Conservation (phyloP, 1,139 yeast species). For the Saccharomyces hybrid region DNA sequence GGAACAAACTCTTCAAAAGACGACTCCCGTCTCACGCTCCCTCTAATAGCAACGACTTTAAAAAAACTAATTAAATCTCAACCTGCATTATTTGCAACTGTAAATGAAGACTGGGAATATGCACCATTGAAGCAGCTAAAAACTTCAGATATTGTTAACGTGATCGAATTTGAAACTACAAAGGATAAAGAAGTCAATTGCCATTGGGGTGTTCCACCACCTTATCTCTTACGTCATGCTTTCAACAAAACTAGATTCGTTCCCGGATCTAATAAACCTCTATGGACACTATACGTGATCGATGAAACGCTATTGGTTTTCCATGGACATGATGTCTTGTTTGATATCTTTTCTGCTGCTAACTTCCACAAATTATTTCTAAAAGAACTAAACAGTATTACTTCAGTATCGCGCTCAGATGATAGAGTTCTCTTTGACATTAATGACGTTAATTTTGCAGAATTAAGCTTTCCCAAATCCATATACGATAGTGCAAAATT, state of each 20-base stretch:
- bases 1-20: slow-evolving; percentile 9
- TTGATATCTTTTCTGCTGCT: slow-evolving; percentile 29
- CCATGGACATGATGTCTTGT: slow-evolving; percentile 28
- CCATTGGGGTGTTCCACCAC: slow-evolving; percentile 25
- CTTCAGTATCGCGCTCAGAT: background rate
- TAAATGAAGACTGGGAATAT: slow-evolving; percentile 21
- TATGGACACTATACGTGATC: slow-evolving; percentile 25
- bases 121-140: slow-evolving; percentile 16
- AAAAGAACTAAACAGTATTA: background rate
- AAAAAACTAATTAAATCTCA: slow-evolving; percentile 18
- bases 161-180: slow-evolving; percentile 19
- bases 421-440: background rate
- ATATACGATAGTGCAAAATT: slow-evolving; percentile 16
- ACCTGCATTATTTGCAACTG: slow-evolving; percentile 21
- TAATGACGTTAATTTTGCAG: background rate
- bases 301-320: slow-evolving; percentile 25
- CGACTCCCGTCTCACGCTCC: slow-evolving; percentile 13
- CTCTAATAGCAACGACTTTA: slow-evolving; percentile 18
- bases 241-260: slow-evolving; percentile 21
- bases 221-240: slow-evolving; percentile 22
- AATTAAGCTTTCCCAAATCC: slow-evolving; percentile 15
- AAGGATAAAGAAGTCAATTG: slow-evolving; percentile 26
- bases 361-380: slow-evolving; percentile 21
- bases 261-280: slow-evolving; percentile 19
- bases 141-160: slow-evolving; percentile 20